Evolutionary conservation across 768 basidiomycete species (phyloP).

Genomic region (Leccinellum albellum): DNA sequence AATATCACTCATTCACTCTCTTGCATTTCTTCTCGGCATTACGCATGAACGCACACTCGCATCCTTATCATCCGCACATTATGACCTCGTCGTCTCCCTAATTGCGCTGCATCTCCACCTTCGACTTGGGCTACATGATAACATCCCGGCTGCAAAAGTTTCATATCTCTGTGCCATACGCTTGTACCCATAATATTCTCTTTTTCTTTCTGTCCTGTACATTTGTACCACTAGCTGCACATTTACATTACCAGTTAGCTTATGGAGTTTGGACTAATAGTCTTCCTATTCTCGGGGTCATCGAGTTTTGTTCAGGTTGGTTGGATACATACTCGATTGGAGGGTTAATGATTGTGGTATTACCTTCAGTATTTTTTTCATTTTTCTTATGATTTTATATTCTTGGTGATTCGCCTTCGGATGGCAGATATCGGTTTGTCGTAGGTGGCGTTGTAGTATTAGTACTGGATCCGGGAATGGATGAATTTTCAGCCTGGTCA

Average conservation of each 20-base stretch:
- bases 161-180: conserved; percentile 30
- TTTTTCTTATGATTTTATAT: conserved; percentile 26
- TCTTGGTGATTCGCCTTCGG: conserved; percentile 29
- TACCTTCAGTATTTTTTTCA: conserved; percentile 12
- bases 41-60: conserved; percentile 21
- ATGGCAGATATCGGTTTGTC: conserved; percentile 30
- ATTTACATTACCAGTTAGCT: conserved; percentile 34
- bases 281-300: conserved; percentile 20
- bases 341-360: conserved; percentile 31
- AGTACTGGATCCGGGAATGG: conserved; percentile 12
- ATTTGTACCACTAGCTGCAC: conserved; percentile 33
- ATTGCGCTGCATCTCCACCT: conserved; percentile 28
- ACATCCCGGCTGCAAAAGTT: conserved; percentile 21
- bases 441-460: conserved; percentile 29
- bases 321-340: conserved; percentile 28
- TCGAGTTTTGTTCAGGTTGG: conserved; percentile 29
- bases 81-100: conserved; percentile 30
- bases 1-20: conserved; percentile 3
- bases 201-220: conserved; percentile 18
- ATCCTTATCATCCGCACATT: conserved; percentile 27
- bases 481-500: not conserved
- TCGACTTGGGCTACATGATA: conserved; percentile 13
- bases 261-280: conserved; percentile 34
- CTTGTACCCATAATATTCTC: conserved; percentile 32
- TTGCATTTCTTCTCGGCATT: conserved; percentile 22